A percentile compares a stretch with the other conserved stretches of the same genome.
phyloP scores from a whole-genome alignment of 345 rosid species.

The Brassica carinata region DNA sequence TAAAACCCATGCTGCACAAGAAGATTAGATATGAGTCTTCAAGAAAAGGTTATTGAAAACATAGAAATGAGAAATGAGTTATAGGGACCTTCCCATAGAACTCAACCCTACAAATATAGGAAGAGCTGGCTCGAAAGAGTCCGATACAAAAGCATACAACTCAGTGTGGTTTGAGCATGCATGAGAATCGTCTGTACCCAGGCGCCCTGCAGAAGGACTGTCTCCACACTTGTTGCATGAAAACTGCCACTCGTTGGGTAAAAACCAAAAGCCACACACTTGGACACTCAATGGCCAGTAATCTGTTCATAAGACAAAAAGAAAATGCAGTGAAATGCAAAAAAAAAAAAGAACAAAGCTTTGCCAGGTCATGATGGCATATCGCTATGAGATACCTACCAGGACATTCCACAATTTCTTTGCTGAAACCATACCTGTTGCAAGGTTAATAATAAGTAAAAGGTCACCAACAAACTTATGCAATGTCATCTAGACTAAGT shows the following conservation, averaged over 20 bases:
- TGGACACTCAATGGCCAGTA: constrained; percentile 78
- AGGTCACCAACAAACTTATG: not conserved
- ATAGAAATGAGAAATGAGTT: constrained; percentile 28
- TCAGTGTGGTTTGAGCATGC: constrained; percentile 65
- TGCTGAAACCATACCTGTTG: constrained; percentile 92
- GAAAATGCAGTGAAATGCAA: constrained; percentile 24
- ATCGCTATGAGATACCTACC: constrained; percentile 46
- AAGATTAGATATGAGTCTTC: not conserved
- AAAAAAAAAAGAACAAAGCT: not conserved
- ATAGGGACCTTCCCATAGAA: constrained; percentile 70
- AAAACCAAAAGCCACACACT: constrained; percentile 90
- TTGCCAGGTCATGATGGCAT: not conserved
- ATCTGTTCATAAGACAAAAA: constrained; percentile 49
- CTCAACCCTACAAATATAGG: constrained; percentile 77
- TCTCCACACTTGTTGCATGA: constrained; percentile 72
- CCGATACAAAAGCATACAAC: constrained; percentile 54
- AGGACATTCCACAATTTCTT: constrained; percentile 86
- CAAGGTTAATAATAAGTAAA: constrained; percentile 16
- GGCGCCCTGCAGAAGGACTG: constrained; percentile 38
- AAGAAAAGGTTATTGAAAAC: not conserved
- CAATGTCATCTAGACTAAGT: not conserved
- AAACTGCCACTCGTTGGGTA: constrained; percentile 80
- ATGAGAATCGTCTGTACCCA: constrained; percentile 33
- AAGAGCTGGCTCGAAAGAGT: constrained; percentile 39
- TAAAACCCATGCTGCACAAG: constrained; percentile 65